These are phyloP conservation scores for Henckelia pumila DNA, from an alignment of 257 asterid species.

Conservation along the genomic window DNA sequence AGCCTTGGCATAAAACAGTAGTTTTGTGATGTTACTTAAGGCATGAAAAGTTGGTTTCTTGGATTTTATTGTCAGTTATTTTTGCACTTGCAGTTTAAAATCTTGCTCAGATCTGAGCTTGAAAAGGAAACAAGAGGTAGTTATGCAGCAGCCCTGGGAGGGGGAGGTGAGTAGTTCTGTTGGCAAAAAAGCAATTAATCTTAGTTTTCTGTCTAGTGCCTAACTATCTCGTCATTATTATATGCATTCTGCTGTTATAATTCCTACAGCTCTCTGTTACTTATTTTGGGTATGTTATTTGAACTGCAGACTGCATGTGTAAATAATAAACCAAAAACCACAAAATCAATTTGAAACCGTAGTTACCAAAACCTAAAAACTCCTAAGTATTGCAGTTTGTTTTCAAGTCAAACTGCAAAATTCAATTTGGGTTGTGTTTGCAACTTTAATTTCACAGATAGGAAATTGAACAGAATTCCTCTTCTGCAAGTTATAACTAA, in stretches of 20 bases:
- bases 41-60: conserved; percentile 12
- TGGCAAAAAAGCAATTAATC: conserved; percentile 10
- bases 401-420: too few species aligned
- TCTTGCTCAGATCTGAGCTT: conserved; percentile 46
- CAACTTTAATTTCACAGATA: too few species aligned
- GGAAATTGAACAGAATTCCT: too few species aligned
- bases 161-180: conserved; percentile 57
- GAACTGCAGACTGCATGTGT: background rate
- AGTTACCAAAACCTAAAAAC: too few species aligned
- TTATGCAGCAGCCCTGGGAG: conserved; percentile 48
- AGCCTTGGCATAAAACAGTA: conserved; percentile 12
- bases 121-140: conserved; percentile 61
- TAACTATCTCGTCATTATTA: background rate
- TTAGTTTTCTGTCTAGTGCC: background rate
- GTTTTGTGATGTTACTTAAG: background rate
- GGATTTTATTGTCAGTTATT: conserved; percentile 16
- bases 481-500: too few species aligned
- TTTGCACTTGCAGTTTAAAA: conserved; percentile 60
- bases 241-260: conserved; percentile 16
- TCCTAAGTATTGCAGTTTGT: too few species aligned
- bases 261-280: background rate
- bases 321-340: background rate
- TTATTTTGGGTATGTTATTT: background rate
- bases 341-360: background rate
- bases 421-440: too few species aligned